Conservation (phyloP, 129 eudicot species). For the Chrysanthemum makinoi region DNA sequence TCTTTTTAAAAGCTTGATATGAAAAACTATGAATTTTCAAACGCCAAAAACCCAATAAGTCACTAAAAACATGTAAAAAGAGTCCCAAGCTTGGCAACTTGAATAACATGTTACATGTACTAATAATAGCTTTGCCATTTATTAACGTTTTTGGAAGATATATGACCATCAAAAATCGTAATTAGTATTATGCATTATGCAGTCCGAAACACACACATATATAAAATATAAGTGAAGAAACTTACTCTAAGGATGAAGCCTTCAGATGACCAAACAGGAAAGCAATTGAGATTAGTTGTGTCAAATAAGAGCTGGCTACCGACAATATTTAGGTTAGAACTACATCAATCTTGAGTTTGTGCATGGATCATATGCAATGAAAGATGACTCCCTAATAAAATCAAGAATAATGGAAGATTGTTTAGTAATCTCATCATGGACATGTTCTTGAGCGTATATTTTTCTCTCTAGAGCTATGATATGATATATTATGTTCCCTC, state of each 20-base stretch:
- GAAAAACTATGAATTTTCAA: background rate
- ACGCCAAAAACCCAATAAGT: too few relatives aligned
- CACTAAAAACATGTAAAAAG: too few relatives aligned
- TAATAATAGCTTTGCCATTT: too few relatives aligned
- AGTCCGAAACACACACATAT: background rate
- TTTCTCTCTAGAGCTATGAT: too few relatives aligned
- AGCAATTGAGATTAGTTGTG: too few relatives aligned
- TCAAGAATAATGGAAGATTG: too few relatives aligned
- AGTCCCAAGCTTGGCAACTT: too few relatives aligned
- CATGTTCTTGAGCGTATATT: too few relatives aligned
- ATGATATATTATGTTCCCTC: background rate
- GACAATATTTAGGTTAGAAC: conserved; percentile 23
- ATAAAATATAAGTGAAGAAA: conserved; percentile 6
- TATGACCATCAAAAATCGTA: background rate
- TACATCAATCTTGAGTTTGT: conserved; percentile 64
- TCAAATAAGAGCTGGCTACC: conserved; percentile 22
- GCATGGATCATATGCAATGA: conserved; percentile 35
- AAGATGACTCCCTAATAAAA: conserved; percentile 24
- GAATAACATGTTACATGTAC: too few relatives aligned
- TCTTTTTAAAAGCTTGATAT: background rate
- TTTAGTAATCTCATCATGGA: conserved; percentile 34
- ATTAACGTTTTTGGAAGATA: too few relatives aligned
- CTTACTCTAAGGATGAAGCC: conserved; percentile 82
- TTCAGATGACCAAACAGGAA: conserved; percentile 57
- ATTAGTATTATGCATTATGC: background rate